Conservation (phyloP, 2,329 filamentous ascomycete genomes). For the Aspergillus hortae region DNA sequence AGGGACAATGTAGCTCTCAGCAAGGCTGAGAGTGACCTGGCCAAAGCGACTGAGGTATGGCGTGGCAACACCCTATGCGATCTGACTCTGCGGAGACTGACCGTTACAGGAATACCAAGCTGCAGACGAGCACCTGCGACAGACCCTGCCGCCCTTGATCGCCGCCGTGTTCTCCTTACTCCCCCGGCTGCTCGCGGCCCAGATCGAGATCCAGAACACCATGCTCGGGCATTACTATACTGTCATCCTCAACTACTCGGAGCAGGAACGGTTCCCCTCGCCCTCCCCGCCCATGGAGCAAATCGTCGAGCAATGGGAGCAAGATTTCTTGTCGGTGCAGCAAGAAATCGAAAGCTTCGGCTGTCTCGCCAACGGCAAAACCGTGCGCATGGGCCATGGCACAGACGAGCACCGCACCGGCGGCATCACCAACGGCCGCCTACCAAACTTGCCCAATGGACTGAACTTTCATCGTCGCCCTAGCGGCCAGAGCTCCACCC, state of each 20-base stretch:
- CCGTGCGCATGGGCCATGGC: conserved; percentile 23
- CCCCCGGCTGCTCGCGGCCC: conserved; percentile 64
- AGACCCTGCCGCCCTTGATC: conserved; percentile 68
- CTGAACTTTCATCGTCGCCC: conserved; percentile 30
- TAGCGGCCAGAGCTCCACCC: conserved; percentile 21
- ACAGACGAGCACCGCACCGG: conserved; percentile 23
- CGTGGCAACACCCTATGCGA: conserved; percentile 9
- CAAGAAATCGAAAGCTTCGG: conserved; percentile 64
- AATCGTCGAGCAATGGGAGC: conserved; percentile 64
- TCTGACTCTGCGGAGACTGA: neutral
- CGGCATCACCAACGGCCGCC: conserved; percentile 40
- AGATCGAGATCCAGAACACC: conserved; percentile 74
- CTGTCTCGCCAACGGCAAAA: conserved; percentile 65
- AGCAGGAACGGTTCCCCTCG: conserved; percentile 65
- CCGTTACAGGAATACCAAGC: conserved; percentile 62
- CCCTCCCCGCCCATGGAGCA: conserved; percentile 70
- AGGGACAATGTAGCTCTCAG: conserved; percentile 69
- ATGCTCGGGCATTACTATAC: conserved; percentile 78
- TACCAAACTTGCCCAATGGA: conserved; percentile 42
- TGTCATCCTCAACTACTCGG: conserved; percentile 68
- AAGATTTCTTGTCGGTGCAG: conserved; percentile 60
- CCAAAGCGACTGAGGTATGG: conserved; percentile 60
- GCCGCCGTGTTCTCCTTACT: conserved; percentile 69
- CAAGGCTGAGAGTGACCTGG: conserved; percentile 69
- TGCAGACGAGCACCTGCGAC: conserved; percentile 70